Evolutionary conservation across 2,329 filamentous ascomycete species (phyloP), one percentile per base, ranked within the genome.

Genomic region (Curvularia sp.): DNA sequence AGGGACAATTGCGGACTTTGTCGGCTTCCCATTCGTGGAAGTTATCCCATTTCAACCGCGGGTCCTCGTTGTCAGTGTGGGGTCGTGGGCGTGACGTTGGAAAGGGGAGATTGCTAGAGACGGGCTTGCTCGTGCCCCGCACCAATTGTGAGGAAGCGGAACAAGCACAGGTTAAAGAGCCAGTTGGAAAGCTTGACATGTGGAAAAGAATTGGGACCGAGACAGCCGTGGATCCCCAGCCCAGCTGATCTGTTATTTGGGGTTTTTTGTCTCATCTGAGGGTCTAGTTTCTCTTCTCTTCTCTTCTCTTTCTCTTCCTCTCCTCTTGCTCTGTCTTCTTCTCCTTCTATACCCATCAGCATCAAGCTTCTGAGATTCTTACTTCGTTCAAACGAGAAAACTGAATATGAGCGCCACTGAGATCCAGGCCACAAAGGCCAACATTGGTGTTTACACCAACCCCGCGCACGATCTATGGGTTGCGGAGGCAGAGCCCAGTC

Each of bases 391-490:
- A 22, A 22, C 33, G 10, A 13, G 4, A 28, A 28, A 13, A 18
- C 8, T 24, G 2, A 50, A 31, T 5, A 52, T 52, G 13, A 58
- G 48, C 20, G 53, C 38, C 10, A 76, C 81, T 13, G 71, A 78
- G 49, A 73, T 81, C 51, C 78, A 80, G 76, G 80, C 84, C 47
- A 81, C 85, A 58, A 95, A 96, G 84, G 81, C 91, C 57, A 98
- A 98, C 81, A 96, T 98, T 75, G 94, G 93, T 69, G 93, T 98
- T 66, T 98, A 90, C 84, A 98, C 94, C 52, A 97, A 98, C 81
- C 92, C 94, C 18, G 86, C 87, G 58, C 94, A 98, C 77, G 91
- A 97, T 60, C 84, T 98, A 53, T 98, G 93, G 92, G 87, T 97
- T 61, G 90, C 85, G 56, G 88, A 92, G 65, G 88, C 93, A 12